Conservation (phyloP, 2,329 filamentous ascomycete species). For the Pestalotiopsis sp. region DNA sequence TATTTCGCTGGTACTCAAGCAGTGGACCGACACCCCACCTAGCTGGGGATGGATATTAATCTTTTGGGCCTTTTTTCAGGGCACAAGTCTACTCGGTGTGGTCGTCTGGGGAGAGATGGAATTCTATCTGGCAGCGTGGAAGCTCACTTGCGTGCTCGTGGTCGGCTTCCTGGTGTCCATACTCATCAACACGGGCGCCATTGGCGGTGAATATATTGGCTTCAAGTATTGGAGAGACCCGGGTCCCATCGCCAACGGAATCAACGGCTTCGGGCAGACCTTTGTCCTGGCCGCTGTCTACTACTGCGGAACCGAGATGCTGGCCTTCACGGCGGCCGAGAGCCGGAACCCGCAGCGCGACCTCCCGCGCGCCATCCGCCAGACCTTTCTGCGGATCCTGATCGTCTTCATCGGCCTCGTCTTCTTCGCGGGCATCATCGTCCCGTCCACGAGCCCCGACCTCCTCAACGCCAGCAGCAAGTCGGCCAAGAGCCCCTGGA, state of each 20-base stretch:
- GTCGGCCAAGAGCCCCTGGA: constrained; percentile 31
- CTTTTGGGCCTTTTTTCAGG: constrained; percentile 43
- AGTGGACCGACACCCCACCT: constrained; percentile 43
- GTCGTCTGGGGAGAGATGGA: constrained; percentile 33
- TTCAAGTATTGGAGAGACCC: constrained; percentile 34
- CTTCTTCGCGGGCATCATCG: constrained; percentile 32
- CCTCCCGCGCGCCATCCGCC: constrained; percentile 29
- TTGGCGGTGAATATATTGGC: constrained; percentile 34
- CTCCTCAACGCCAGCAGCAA: constrained; percentile 34
- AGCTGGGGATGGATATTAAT: constrained; percentile 45
- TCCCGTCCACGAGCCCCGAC: constrained; percentile 31
- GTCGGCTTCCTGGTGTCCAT: constrained; percentile 33
- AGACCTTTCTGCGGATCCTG: constrained; percentile 32
- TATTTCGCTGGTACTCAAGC: constrained; percentile 42
- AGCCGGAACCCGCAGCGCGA: constrained; percentile 30
- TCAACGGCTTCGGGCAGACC: constrained; percentile 34
- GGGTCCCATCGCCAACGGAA: constrained; percentile 33
- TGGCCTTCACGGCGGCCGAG: constrained; percentile 36
- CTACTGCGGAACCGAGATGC: constrained; percentile 34
- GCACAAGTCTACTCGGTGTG: constrained; percentile 34
- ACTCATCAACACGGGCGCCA: constrained; percentile 33
- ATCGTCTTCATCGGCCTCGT: constrained; percentile 32
- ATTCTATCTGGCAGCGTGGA: constrained; percentile 32
- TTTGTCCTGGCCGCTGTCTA: constrained; percentile 37
- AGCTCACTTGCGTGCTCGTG: constrained; percentile 32